Percentiles rank a stretch among this genome's conserved stretches.
Conservation (phyloP, 306 rosid genomes). For the Astragalus membranaceus region DNA sequence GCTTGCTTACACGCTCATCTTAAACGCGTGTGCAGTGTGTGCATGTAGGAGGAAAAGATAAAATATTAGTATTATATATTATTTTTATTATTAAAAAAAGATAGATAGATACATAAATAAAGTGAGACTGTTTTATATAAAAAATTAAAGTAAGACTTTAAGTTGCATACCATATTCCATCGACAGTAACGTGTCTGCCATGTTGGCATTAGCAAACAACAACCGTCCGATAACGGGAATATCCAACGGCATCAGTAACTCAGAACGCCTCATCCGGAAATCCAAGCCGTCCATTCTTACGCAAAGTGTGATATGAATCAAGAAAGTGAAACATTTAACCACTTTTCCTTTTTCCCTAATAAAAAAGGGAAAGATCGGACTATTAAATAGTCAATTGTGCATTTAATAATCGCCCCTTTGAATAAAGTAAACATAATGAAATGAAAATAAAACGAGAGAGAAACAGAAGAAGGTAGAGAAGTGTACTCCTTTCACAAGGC, state of each 20-base stretch:
- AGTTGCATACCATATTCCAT: slow-evolving; percentile 23
- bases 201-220: slow-evolving; percentile 24
- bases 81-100: neutral
- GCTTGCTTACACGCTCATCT: neutral
- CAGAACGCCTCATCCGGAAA: neutral
- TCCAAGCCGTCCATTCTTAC: slow-evolving; percentile 1
- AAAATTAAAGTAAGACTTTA: neutral
- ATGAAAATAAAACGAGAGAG: neutral
- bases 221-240: slow-evolving; percentile 12
- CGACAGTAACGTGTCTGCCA: slow-evolving; percentile 42
- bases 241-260: slow-evolving; percentile 1
- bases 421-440: slow-evolving; percentile 22
- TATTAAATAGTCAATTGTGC: slow-evolving; percentile 14
- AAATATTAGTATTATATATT: slow-evolving; percentile 1
- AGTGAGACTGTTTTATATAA: neutral
- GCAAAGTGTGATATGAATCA: neutral
- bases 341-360: slow-evolving; percentile 5
- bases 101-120: slow-evolving; percentile 11
- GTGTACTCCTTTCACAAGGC: neutral
- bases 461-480: neutral
- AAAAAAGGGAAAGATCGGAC: slow-evolving; percentile 3
- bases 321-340: slow-evolving; percentile 21
- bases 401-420: slow-evolving; percentile 11
- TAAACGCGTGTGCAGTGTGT: slow-evolving; percentile 14
- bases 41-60: too few relatives aligned